These are phyloP conservation scores for Colletotrichum coccodes DNA, from an alignment of 2,329 filamentous ascomycete genomes.

Conservation along the genomic window DNA sequence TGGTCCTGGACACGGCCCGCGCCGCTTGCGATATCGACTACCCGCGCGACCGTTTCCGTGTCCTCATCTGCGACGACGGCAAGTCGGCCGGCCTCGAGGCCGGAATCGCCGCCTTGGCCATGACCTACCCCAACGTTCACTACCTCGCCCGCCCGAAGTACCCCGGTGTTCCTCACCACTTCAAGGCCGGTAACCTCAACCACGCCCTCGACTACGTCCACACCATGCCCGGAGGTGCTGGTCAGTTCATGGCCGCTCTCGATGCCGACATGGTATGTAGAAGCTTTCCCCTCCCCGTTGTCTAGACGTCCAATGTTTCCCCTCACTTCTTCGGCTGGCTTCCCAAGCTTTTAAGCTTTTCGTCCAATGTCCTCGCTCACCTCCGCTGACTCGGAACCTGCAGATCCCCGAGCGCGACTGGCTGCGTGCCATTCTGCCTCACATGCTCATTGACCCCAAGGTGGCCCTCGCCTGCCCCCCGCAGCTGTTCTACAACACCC, in stretches of 20 bases:
- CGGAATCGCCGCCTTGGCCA: slow-evolving; percentile 48
- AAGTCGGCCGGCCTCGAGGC: slow-evolving; percentile 54
- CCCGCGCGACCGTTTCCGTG: slow-evolving; percentile 60
- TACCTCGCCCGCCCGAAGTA: slow-evolving; percentile 63
- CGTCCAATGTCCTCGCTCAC: background rate
- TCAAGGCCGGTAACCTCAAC: slow-evolving; percentile 74
- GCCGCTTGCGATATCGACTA: slow-evolving; percentile 66
- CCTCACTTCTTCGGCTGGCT: no score
- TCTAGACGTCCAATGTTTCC: no score
- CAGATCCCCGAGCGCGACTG: slow-evolving; percentile 69
- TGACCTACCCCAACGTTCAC: slow-evolving; percentile 58
- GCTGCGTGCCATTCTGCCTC: slow-evolving; percentile 68
- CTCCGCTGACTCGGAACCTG: slow-evolving; percentile 4
- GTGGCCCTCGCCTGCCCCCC: slow-evolving; percentile 69
- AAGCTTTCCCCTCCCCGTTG: background rate
- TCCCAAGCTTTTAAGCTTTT: background rate
- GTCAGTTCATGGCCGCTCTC: slow-evolving; percentile 69
- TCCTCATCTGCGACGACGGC: slow-evolving; percentile 67
- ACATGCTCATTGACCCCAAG: slow-evolving; percentile 65
- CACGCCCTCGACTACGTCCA: slow-evolving; percentile 63
- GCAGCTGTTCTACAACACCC: slow-evolving; percentile 72
- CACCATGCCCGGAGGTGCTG: slow-evolving; percentile 63
- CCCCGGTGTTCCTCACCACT: slow-evolving; percentile 62
- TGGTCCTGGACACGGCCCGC: slow-evolving; percentile 67
- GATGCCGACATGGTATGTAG: slow-evolving; percentile 71